These are phyloP conservation scores for Thalassiosira profunda DNA, from an alignment of 108 stramenopile species.

Conservation along the genomic window DNA sequence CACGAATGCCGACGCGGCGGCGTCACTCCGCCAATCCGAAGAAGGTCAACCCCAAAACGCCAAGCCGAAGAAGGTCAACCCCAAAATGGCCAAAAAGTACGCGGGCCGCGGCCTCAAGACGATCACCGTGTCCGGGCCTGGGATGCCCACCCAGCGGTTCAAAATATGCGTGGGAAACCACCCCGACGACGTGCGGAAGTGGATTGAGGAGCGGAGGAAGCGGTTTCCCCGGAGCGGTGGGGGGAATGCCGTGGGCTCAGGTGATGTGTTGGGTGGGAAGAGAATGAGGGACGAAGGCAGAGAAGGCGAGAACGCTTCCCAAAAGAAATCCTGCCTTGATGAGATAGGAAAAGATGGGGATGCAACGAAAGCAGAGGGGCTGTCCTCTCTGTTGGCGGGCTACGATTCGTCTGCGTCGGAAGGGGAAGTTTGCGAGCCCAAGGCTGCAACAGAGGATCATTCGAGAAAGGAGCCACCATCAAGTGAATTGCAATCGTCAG, in stretches of 20 bases:
- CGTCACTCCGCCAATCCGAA: background rate
- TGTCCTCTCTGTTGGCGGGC: conserved; percentile 76
- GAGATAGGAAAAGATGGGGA: background rate
- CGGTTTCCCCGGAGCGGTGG: conserved; percentile 61
- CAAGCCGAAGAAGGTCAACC: conserved; percentile 23
- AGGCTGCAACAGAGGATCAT: background rate
- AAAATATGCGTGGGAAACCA: conserved; percentile 90
- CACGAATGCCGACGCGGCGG: background rate
- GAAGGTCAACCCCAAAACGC: background rate
- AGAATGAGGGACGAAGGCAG: conserved; percentile 4
- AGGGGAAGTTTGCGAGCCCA: conserved; percentile 4
- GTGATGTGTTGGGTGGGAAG: background rate
- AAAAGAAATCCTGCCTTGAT: background rate
- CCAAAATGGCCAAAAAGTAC: conserved; percentile 60
- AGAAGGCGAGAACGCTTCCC: background rate
- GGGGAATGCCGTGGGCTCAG: background rate
- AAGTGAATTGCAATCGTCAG: background rate
- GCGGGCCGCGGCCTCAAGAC: conserved; percentile 84
- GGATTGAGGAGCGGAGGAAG: conserved; percentile 86
- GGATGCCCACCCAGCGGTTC: conserved; percentile 77
- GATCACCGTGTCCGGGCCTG: conserved; percentile 77
- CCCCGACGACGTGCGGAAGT: conserved; percentile 84
- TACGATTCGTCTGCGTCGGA: conserved; percentile 81
- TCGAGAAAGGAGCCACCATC: background rate
- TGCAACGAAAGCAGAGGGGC: conserved; percentile 9